A percentile compares a stretch with the other conserved stretches of the same genome.
These are phyloP conservation scores for Dendrobium huoshanense DNA, from an alignment of 106 monocot species.

Conservation along the genomic window DNA sequence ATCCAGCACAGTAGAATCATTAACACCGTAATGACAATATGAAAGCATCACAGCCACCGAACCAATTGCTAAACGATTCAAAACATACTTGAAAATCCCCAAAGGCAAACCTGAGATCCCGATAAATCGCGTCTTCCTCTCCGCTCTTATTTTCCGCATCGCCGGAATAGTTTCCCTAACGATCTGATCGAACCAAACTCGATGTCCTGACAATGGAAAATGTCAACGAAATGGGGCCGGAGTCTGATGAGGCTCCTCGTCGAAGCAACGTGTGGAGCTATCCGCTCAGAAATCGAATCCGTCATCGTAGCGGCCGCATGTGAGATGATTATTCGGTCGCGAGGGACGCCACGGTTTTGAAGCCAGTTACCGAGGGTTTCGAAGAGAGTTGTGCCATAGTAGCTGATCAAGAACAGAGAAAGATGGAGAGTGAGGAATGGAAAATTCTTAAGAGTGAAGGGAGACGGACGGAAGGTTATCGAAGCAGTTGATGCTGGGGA, in stretches of 20 bases:
- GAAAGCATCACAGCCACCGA: conserved; percentile 82
- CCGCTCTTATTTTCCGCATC: conserved; percentile 54
- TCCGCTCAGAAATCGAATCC: conserved; percentile 89
- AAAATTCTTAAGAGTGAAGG: background rate
- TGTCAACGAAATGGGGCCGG: conserved; percentile 77
- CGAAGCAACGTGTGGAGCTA: conserved; percentile 60
- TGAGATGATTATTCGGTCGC: conserved; percentile 50
- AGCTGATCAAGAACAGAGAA: conserved; percentile 24
- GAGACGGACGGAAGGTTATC: conserved; percentile 61
- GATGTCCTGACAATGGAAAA: conserved; percentile 89
- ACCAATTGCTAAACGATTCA: conserved; percentile 56
- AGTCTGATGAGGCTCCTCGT: conserved; percentile 68
- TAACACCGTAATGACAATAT: conserved; percentile 77
- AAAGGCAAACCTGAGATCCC: conserved; percentile 82
- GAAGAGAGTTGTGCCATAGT: conserved; percentile 80
- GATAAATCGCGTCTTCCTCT: conserved; percentile 65
- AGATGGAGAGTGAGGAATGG: background rate
- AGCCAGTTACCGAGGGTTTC: conserved; percentile 78
- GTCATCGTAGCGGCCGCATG: conserved; percentile 62
- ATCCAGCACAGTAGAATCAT: conserved; percentile 55
- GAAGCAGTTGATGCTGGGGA: conserved; percentile 89
- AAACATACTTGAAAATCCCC: conserved; percentile 59
- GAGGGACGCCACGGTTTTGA: conserved; percentile 29
- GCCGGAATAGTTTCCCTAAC: conserved; percentile 91
- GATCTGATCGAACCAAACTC: conserved; percentile 91